Conservation (phyloP, 2,329 filamentous ascomycete genomes). For the Calonectria pteridis region DNA sequence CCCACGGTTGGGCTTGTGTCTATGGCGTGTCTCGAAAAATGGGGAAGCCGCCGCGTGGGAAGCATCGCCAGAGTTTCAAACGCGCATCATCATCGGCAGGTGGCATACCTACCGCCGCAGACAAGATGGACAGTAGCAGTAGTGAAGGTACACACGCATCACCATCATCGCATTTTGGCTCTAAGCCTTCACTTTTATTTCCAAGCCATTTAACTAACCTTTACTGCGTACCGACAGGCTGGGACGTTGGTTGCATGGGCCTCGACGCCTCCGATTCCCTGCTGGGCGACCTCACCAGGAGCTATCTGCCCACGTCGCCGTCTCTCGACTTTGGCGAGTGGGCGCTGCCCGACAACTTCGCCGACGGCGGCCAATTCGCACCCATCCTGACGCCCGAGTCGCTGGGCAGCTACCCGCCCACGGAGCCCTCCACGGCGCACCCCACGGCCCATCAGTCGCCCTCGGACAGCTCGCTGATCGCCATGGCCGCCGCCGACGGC, state of each 20-base stretch:
- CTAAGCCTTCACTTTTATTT: too few species aligned
- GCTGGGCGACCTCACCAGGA: not conserved
- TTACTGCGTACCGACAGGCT: not conserved
- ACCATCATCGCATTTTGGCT: too few species aligned
- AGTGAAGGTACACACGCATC: not conserved
- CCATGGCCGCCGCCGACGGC: not conserved
- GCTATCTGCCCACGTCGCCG: not conserved
- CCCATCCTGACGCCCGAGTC: not conserved
- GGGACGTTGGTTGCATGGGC: slow-evolving; percentile 1
- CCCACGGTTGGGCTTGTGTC: slow-evolving; percentile 14
- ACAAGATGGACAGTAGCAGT: slow-evolving; percentile 10
- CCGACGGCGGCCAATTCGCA: not conserved
- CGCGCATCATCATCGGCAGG: not conserved
- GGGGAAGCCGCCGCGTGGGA: slow-evolving; percentile 20
- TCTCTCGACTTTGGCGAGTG: slow-evolving; percentile 8
- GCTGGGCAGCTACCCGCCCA: slow-evolving; percentile 1
- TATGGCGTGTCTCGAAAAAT: slow-evolving; percentile 21
- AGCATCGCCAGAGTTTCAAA: slow-evolving; percentile 9
- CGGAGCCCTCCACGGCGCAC: not conserved
- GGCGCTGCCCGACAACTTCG: not conserved
- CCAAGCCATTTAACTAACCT: not conserved
- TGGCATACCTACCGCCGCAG: not conserved
- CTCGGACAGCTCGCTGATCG: not conserved
- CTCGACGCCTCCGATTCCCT: not conserved
- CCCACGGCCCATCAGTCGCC: slow-evolving; percentile 9